phyloP scores from a whole-genome alignment of 768 basidiomycete genomes.

The Coprinopsis sp. region DNA sequence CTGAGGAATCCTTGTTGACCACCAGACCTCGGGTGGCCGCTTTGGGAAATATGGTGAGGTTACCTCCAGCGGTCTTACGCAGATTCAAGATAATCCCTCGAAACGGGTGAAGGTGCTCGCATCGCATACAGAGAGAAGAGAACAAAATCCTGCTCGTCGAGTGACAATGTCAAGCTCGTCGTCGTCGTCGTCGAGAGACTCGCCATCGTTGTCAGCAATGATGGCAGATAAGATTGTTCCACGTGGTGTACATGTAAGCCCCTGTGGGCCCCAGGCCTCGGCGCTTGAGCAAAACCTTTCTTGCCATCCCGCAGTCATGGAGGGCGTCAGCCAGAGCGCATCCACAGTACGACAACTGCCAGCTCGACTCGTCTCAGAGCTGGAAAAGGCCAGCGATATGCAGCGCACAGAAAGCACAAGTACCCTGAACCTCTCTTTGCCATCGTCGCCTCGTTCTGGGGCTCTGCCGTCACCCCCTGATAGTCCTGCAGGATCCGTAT shows the following conservation, averaged over 20 bases:
- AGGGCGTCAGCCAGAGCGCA: slow-evolving; percentile 8
- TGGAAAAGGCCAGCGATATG: not conserved
- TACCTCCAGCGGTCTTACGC: too few species aligned
- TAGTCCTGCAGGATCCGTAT: slow-evolving; percentile 60
- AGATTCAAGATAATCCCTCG: too few species aligned
- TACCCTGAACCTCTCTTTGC: slow-evolving; percentile 26
- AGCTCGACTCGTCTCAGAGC: not conserved
- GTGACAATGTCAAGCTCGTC: too few species aligned
- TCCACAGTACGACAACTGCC: slow-evolving; percentile 7
- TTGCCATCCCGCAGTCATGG: not conserved
- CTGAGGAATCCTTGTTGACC: too few species aligned
- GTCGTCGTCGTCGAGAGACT: too few species aligned
- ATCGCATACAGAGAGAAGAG: too few species aligned
- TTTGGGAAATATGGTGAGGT: too few species aligned
- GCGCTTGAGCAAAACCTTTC: not conserved
- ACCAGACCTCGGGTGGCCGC: too few species aligned
- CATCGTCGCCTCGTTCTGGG: slow-evolving; percentile 46
- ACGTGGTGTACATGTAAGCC: slow-evolving; percentile 1
- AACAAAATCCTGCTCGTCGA: too few species aligned
- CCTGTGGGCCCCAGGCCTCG: not conserved
- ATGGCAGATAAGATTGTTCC: slow-evolving; percentile 4
- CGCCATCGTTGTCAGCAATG: slow-evolving; percentile 4
- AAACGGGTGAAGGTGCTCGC: too few species aligned
- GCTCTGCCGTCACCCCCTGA: slow-evolving; percentile 53
- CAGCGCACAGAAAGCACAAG: not conserved